A percentile compares a stretch with the other conserved stretches of the same genome.
These are phyloP conservation scores for Infundibulicybe gibba DNA, from an alignment of 768 basidiomycete genomes.

Conservation along the genomic window DNA sequence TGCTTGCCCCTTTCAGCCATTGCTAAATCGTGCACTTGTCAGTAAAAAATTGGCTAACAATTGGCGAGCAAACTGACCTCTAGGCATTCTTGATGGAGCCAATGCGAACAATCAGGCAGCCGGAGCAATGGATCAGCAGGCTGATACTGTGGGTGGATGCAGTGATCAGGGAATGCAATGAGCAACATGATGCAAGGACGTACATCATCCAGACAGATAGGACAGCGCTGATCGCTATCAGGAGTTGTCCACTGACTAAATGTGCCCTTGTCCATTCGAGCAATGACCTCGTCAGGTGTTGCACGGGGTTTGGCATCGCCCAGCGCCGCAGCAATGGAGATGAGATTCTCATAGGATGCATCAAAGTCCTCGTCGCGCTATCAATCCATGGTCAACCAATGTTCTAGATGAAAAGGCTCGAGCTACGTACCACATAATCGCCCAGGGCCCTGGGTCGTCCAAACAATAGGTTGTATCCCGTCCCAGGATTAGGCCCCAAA, in stretches of 20 bases:
- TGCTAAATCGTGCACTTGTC: conserved; percentile 39
- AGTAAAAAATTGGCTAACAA: not conserved
- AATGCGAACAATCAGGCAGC: conserved; percentile 70
- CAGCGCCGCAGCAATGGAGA: conserved; percentile 53
- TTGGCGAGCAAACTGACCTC: conserved; percentile 41
- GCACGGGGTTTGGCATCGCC: conserved; percentile 68
- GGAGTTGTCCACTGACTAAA: conserved; percentile 68
- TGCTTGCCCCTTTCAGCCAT: conserved; percentile 76
- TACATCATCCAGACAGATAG: conserved; percentile 84
- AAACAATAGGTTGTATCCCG: not conserved
- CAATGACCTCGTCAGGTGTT: conserved; percentile 59
- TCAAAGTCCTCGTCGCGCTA: conserved; percentile 79
- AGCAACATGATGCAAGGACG: conserved; percentile 19
- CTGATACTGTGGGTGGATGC: conserved; percentile 49
- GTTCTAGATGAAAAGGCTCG: conserved; percentile 3
- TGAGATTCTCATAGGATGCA: conserved; percentile 66
- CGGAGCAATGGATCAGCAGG: conserved; percentile 61
- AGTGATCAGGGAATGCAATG: conserved; percentile 5
- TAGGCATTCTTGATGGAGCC: conserved; percentile 76
- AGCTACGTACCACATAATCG: conserved; percentile 49
- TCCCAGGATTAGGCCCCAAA: not conserved
- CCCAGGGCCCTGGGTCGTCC: conserved; percentile 21
- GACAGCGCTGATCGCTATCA: conserved; percentile 72
- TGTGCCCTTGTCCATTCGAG: conserved; percentile 51
- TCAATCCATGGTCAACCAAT: conserved; percentile 2